Conservation (phyloP, 352 stramenopile genomes). For the Globisporangium apiculatum region DNA sequence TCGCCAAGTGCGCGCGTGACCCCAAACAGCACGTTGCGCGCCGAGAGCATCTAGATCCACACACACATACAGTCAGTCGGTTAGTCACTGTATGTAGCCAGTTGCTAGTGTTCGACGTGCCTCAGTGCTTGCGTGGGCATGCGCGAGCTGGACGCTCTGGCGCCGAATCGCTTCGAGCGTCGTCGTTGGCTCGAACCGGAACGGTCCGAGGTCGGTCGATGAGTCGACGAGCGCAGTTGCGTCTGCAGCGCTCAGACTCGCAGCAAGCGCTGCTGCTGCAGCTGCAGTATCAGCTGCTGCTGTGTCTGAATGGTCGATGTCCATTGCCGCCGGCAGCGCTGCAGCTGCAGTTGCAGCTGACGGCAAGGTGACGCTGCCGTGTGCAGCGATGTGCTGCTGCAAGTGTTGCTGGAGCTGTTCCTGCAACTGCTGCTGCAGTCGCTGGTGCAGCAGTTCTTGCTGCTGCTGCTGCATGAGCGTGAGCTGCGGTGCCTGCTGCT, state of each 20-base stretch:
- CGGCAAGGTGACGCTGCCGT: too few relatives aligned
- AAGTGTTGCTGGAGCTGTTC: background rate
- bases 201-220: constrained; percentile 35
- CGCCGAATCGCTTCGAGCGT: constrained; percentile 51
- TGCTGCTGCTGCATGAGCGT: background rate
- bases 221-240: constrained; percentile 13
- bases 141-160: constrained; percentile 15
- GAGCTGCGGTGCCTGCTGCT: too few relatives aligned
- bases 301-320: background rate
- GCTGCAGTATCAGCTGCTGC: background rate
- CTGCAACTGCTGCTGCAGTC: background rate
- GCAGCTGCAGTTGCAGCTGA: background rate
- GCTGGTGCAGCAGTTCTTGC: background rate
- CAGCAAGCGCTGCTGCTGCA: too few relatives aligned
- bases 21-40: constrained; percentile 92
- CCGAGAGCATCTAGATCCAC: constrained; percentile 29
- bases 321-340: background rate
- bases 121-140: background rate
- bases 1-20: constrained; percentile 94
- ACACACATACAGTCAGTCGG: background rate
- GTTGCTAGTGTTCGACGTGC: constrained; percentile 24
- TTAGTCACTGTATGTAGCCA: background rate
- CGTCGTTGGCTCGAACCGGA: constrained; percentile 50
- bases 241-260: background rate
- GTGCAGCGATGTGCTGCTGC: background rate